Percentiles rank a stretch among this genome's conserved stretches.
phyloP scores from a whole-genome alignment of 2,329 filamentous ascomycete species.

The Colletotrichum neosansevieriae region DNA sequence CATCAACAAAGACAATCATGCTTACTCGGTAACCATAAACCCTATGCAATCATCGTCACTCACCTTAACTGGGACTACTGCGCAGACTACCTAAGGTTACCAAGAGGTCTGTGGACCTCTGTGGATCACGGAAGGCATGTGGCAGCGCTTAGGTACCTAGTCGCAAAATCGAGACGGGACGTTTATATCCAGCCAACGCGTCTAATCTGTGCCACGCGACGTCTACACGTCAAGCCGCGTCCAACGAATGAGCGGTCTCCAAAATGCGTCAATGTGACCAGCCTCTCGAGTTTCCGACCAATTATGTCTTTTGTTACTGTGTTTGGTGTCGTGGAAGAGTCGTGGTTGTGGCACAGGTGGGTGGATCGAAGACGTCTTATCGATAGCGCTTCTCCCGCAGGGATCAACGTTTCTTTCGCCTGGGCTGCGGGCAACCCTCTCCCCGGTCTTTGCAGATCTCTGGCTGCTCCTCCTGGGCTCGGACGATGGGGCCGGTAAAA shows the following conservation, averaged over 20 bases:
- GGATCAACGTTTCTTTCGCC: not conserved
- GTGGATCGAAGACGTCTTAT: constrained; percentile 15
- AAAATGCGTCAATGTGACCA: not conserved
- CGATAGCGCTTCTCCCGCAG: constrained; percentile 38
- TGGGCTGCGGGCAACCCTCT: not conserved
- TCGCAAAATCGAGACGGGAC: not conserved
- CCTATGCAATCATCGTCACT: too few species aligned
- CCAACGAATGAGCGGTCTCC: constrained; percentile 12
- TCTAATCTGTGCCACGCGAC: constrained; percentile 4
- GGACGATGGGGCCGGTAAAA: constrained; percentile 28
- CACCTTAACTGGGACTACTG: too few species aligned
- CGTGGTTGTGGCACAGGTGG: not conserved
- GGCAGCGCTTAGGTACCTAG: constrained; percentile 12
- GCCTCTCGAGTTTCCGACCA: constrained; percentile 12
- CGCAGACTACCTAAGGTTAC: not conserved
- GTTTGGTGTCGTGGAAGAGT: not conserved
- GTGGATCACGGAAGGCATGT: constrained; percentile 8
- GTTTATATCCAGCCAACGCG: constrained; percentile 16
- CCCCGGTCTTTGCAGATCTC: constrained; percentile 27
- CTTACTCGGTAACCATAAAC: too few species aligned
- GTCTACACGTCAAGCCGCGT: constrained; percentile 4
- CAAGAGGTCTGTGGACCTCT: not conserved
- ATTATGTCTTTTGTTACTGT: not conserved
- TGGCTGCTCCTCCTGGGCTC: not conserved
- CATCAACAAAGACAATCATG: too few species aligned